A percentile compares a stretch with the other conserved stretches of the same genome.
phyloP scores from a whole-genome alignment of 768 basidiomycete species.

The Tricholoma furcatifolium region DNA sequence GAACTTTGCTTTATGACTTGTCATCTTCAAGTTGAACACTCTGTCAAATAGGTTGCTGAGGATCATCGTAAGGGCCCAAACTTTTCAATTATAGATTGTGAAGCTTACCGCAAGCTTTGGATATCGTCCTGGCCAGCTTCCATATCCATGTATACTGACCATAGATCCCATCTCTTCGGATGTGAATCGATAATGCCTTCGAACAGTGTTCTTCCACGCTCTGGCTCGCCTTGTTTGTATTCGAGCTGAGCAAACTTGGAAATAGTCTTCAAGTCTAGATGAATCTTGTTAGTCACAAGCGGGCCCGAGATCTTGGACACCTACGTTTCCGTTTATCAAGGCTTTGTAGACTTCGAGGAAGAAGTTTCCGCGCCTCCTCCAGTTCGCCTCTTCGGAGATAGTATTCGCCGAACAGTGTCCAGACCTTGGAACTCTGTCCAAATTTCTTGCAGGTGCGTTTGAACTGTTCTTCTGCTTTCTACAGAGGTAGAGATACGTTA shows the following conservation, averaged over 20 bases:
- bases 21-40: constrained; percentile 81
- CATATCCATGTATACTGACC: constrained; percentile 98
- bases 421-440: constrained; percentile 88
- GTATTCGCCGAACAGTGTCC: constrained; percentile 86
- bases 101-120: constrained; percentile 66
- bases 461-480: constrained; percentile 95
- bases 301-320: constrained; percentile 26
- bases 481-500: constrained; percentile 7
- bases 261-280: constrained; percentile 91
- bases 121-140: constrained; percentile 81
- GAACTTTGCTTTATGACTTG: constrained; percentile 93
- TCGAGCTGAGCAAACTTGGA: constrained; percentile 94
- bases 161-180: constrained; percentile 92
- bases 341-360: constrained; percentile 86
- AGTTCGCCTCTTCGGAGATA: constrained; percentile 70
- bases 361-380: constrained; percentile 80
- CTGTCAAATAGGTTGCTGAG: constrained; percentile 84
- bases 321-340: constrained; percentile 92
- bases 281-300: not conserved
- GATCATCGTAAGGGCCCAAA: not conserved
- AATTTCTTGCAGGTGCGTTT: constrained; percentile 93
- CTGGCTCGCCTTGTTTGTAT: constrained; percentile 91
- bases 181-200: constrained; percentile 96
- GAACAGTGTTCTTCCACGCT: constrained; percentile 93
- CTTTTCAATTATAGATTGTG: not conserved